Conservation (phyloP, 768 basidiomycete genomes). For the Boletellus emodensis region DNA sequence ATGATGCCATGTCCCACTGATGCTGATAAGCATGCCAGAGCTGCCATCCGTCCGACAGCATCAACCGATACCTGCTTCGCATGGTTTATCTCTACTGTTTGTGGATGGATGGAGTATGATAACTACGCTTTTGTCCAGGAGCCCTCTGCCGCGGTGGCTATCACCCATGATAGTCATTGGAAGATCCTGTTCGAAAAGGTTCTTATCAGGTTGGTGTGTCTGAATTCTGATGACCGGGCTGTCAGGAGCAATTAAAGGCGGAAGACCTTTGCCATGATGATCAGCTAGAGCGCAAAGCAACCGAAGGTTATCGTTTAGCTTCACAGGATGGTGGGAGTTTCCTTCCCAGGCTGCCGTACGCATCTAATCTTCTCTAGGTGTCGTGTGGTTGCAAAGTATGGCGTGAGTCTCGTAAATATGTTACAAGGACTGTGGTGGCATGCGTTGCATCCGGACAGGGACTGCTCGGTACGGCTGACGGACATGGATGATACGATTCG, state of each 20-base stretch:
- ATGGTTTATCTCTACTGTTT: too few species aligned
- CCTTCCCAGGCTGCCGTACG: neutral
- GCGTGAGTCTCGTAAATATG: neutral
- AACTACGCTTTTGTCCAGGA: neutral
- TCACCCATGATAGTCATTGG: slow-evolving; percentile 8
- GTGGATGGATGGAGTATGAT: too few species aligned
- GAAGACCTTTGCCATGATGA: slow-evolving; percentile 1
- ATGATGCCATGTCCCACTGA: neutral
- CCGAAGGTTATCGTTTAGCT: slow-evolving; percentile 2
- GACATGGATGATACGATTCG: too few species aligned
- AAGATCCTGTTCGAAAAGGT: slow-evolving; percentile 1
- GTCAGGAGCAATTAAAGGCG: slow-evolving; percentile 1
- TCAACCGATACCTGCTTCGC: slow-evolving; percentile 12
- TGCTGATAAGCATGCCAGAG: neutral
- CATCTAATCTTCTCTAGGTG: neutral
- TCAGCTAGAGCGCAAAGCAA: neutral
- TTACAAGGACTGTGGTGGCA: neutral
- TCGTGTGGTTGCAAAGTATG: neutral
- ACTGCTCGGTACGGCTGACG: neutral
- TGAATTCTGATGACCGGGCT: too few species aligned
- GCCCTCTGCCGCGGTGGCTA: neutral
- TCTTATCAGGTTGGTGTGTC: too few species aligned
- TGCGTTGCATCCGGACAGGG: neutral
- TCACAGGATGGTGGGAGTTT: neutral
- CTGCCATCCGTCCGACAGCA: slow-evolving; percentile 11